Conservation (phyloP, 768 basidiomycete species). For the Rhodosporidiobolus sp. region DNA sequence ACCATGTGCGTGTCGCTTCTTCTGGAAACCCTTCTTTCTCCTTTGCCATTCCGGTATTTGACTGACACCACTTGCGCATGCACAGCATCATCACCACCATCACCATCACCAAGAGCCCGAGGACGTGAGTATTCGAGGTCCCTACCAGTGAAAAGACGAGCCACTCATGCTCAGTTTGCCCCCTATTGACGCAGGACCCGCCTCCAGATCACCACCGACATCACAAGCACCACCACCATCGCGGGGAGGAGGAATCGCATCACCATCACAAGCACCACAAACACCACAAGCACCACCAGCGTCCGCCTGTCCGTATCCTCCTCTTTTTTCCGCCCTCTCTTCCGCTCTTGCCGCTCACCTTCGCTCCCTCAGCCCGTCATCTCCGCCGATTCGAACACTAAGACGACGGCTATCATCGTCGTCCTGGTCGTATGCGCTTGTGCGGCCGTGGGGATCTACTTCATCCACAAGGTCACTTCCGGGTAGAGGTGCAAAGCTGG, state of each 20-base stretch:
- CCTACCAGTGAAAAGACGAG: too few species aligned
- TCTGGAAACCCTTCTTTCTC: too few species aligned
- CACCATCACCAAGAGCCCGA: neutral
- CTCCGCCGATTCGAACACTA: too few species aligned
- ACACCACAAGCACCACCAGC: neutral
- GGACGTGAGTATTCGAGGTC: too few species aligned
- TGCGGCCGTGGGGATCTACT: neutral
- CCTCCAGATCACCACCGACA: neutral
- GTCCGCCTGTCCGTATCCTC: neutral
- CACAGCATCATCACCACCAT: neutral
- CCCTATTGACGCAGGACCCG: too few species aligned
- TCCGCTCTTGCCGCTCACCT: neutral
- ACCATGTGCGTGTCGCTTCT: too few species aligned
- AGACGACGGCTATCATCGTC: neutral
- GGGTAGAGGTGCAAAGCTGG: too few species aligned
- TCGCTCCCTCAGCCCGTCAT: too few species aligned
- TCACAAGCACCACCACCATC: neutral
- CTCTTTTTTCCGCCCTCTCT: neutral
- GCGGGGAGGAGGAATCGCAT: neutral
- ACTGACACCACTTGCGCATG: neutral
- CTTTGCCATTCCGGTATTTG: too few species aligned
- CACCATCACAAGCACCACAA: neutral
- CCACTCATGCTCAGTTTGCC: too few species aligned
- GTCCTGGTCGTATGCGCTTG: too few species aligned
- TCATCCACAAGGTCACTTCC: neutral